Evolutionary conservation across 768 basidiomycete genomes (phyloP), one percentile per base, ranked within the genome.

Genomic region (Baorangia bicolor): DNA sequence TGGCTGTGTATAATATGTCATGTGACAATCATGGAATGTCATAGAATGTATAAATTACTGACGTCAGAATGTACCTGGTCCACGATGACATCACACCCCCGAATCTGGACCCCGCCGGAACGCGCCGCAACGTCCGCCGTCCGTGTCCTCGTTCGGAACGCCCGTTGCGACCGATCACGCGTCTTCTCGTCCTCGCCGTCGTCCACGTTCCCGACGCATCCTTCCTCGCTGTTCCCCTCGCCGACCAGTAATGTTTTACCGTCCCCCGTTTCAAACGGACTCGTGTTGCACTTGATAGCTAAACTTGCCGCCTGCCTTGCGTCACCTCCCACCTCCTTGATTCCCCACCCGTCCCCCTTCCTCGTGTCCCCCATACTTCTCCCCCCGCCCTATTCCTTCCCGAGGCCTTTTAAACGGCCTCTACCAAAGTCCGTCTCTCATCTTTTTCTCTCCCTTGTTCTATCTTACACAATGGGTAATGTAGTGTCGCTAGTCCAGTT

Each of bases 401-500:
- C 53, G 55, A 54, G 66, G 62, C 59, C 57, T 61, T 65, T 60
- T 56, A 57, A 55, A 49, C 35, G 59, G 48, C 56, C 55, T 59
- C 60, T 37, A 18, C 49, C 50, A 58, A 61, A 71, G 69, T 71
- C 40, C 20, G 69, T 60, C 50, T 42, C 42, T 51, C 42, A n/a
- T 49, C 37, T 51, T 9, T 57, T 37, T 59, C 27, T 43, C 38
- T 25, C n/a, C n/a, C 43, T 23, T 21, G 1, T 53, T 46, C 28
- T 47, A 21, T 48, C 65, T 63, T 35, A 59, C 34, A 8, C 57
- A 38, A 71, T 71, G 70, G 72, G 70, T 39, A 61, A 61, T 52
- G 57, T 63, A 71, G 70, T 71, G 72, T 71, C 72, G 0, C 58
- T 69, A 2, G 62, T 73, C 39, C 65, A 63, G 33, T 59, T 71